Evolutionary conservation across 805 yeast genomes (phyloP), one percentile per base, ranked within the genome.

Genomic region (Monosporozyma aquatica): DNA sequence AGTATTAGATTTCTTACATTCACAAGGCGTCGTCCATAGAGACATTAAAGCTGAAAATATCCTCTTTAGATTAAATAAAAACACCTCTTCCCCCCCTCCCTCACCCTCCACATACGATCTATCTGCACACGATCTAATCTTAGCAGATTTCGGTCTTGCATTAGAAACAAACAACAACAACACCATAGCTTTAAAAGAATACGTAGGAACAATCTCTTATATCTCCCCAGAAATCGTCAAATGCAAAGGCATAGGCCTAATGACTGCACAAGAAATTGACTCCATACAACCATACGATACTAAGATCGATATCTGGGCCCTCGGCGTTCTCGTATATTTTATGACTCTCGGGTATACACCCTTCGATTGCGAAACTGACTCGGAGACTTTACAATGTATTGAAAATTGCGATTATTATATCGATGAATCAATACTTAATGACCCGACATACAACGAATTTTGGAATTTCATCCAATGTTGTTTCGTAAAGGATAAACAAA

Each of bases 301-400:
- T 47, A 70, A 75, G 3, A 80, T 81, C 2, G 90, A 82, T 54
- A 68, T 82, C 25, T 82, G 90, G 90, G 82, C 89, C 0, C 66
- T 82, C 22, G 90, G 89, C 2, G 87, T 82, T 2, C 65, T 80
- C 26, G 71, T 80, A 2, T 82, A 81, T 56, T 81, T 82, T 51
- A 71, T 81, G 71, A 68, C 79, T 13, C 71, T 82, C 47, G 89
- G 89, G 2, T 82, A 80, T 55, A 75, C 82, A 62, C 90, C 90
- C 1, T 82, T 82, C 58, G 89, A 82, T 52, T 76, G 87, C 48
- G 87, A 81, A 40, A 71, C 76, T 5, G 80, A 79, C 30, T 72
- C 70, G 1, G 87, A 82, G 53, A 84, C 87, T 10, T 68, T 71
- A 51, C 71, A 75, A 32, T 83, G 85, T 27, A 80, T 82, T n/a